phyloP scores from a whole-genome alignment of 257 asterid species.

The Solanum bukasovii region DNA sequence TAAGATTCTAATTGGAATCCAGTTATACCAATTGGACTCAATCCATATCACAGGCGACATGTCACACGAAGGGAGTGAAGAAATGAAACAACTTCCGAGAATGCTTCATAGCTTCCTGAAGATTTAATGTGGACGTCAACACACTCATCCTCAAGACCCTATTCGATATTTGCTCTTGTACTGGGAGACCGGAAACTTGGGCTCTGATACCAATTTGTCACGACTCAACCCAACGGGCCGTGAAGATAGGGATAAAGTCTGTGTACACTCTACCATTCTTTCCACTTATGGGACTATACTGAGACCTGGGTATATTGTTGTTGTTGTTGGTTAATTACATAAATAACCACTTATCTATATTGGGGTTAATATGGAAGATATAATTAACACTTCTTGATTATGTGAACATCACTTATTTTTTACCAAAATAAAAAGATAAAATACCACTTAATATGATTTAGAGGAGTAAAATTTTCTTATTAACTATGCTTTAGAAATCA shows the following conservation, averaged over 20 bases:
- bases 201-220: background rate
- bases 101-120: background rate
- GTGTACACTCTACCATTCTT: background rate
- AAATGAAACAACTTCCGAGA: background rate
- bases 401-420: background rate
- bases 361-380: background rate
- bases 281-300: background rate
- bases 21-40: too few relatives aligned
- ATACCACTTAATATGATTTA: background rate
- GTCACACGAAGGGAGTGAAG: background rate
- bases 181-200: fast-evolving
- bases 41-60: background rate
- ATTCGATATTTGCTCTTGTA: background rate
- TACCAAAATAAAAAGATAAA: background rate
- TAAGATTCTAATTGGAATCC: background rate
- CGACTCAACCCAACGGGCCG: background rate
- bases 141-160: background rate
- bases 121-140: background rate
- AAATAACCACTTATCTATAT: background rate
- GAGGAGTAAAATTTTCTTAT: background rate
- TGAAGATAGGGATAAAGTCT: too few relatives aligned
- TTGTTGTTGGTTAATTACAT: background rate
- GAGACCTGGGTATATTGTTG: background rate
- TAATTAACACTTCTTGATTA: too few relatives aligned
- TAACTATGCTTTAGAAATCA: background rate